Evolutionary conservation across 2,329 filamentous ascomycete species (phyloP), one percentile per base, ranked within the genome.

Genomic region (Sphaceloma murrayae): DNA sequence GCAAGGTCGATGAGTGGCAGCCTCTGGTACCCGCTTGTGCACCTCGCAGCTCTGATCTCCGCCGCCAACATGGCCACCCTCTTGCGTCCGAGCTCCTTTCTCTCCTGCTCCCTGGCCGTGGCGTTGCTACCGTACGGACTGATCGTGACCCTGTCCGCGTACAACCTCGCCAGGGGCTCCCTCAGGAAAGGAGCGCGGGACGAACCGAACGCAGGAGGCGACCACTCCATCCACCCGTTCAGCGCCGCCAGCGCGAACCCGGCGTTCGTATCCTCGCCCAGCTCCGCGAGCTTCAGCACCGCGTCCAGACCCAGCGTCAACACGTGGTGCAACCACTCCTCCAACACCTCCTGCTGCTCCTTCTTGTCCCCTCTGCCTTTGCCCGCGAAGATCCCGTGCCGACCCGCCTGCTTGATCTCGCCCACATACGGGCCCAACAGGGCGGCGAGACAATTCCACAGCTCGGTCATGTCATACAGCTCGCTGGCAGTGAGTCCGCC

Each of bases 401-500:
- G 61, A 21, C 74, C 65, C 17, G 77, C 77, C 52, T 77, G 68
- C 16, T 64, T 62, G 19, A 68, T 69, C 43, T 70, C 69, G 1
- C 70, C 74, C 46, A 73, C 69, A 38, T 78, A 70, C 7, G 67
- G 68, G 42, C 74, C 69, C 2, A 80, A 58, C 5, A 81, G 59
- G 4, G 72, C 68, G 14, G 67, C 66, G 30, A 80, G 56, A 52
- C 76, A 79, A 7, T 70, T 75, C 77, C 77, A 80, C 8, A 80
- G 66, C 53, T 80, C 77, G 29, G 68, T 75, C 67, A 80, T 77
- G 54, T 80, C 75, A 50, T 77, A 78, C 7, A 80, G 62, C 52
- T 80, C 68, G 44, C 68, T 65, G 3, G 70, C 66, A 5, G 65
- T 68, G 30, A 80, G 61, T 1, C 76, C 76, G 9, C 60, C 64